Conservation (phyloP, 768 basidiomycete species). For the Trametes punicea region DNA sequence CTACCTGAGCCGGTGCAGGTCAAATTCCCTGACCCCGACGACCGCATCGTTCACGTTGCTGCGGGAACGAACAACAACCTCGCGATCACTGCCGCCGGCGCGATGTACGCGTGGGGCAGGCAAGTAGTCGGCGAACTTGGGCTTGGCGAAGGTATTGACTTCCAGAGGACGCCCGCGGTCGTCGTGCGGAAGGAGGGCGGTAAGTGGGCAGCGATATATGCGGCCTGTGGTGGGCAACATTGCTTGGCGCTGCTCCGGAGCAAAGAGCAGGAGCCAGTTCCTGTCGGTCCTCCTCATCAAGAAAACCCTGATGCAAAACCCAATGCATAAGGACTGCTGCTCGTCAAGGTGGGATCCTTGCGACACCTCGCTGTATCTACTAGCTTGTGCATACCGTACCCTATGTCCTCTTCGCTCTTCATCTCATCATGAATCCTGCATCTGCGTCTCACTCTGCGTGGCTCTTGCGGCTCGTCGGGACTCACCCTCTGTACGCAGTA, state of each 20-base stretch:
- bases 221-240: constrained; percentile 79
- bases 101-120: constrained; percentile 75
- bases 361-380: constrained; percentile 17
- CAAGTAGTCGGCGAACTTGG: constrained; percentile 78
- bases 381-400: constrained; percentile 6
- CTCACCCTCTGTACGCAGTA: constrained; percentile 1
- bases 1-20: constrained; percentile 64
- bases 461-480: constrained; percentile 5
- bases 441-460: neutral
- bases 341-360: neutral
- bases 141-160: constrained; percentile 42
- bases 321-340: neutral
- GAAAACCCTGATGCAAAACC: neutral
- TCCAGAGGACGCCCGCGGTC: constrained; percentile 58
- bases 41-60: constrained; percentile 63
- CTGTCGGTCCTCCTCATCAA: neutral
- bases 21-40: constrained; percentile 58
- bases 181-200: constrained; percentile 74
- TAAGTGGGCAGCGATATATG: constrained; percentile 59
- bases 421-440: neutral
- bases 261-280: constrained; percentile 33
- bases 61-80: constrained; percentile 73
- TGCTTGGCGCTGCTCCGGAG: constrained; percentile 70
- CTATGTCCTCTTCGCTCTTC: neutral
- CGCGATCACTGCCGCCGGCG: constrained; percentile 63